These are phyloP conservation scores for Pugionium dolabratum DNA, from an alignment of 345 rosid species.

Conservation along the genomic window DNA sequence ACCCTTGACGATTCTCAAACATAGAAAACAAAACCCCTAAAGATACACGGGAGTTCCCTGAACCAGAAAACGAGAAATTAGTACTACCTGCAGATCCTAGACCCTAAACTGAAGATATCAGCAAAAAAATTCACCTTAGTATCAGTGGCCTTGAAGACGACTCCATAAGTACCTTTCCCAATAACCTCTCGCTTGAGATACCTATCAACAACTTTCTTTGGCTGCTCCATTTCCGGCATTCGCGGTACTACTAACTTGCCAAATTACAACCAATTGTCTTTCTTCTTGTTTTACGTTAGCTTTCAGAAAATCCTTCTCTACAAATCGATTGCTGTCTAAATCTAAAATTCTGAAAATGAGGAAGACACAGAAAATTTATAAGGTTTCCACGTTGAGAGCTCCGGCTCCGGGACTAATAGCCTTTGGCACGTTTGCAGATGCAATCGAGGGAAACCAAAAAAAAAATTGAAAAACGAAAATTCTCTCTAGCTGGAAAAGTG, in stretches of 20 bases:
- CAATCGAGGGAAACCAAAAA: slow-evolving; percentile 25
- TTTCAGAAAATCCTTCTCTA: background rate
- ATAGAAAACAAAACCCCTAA: background rate
- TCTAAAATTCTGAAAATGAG: too few relatives aligned
- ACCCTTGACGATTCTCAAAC: slow-evolving; percentile 3
- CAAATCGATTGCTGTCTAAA: slow-evolving; percentile 7
- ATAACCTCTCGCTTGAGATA: slow-evolving; percentile 85
- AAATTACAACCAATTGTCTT: too few relatives aligned
- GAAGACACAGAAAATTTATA: background rate
- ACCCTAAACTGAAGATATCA: slow-evolving; percentile 22
- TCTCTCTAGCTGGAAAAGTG: slow-evolving; percentile 29
- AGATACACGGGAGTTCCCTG: background rate
- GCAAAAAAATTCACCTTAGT: slow-evolving; percentile 59
- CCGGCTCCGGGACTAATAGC: slow-evolving; percentile 35
- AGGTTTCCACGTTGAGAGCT: slow-evolving; percentile 20
- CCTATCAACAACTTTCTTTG: slow-evolving; percentile 88
- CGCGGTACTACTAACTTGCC: background rate
- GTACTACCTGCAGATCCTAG: slow-evolving; percentile 1
- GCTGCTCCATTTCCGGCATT: slow-evolving; percentile 57
- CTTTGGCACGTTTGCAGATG: slow-evolving; percentile 31
- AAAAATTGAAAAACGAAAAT: background rate
- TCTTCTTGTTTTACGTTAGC: background rate
- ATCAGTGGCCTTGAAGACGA: slow-evolving; percentile 87
- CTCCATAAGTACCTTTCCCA: slow-evolving; percentile 93
- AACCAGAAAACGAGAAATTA: slow-evolving; percentile 10